Base-by-base conservation (phyloP, 73 alveolate species). In the Stentor coeruleus region DNA sequence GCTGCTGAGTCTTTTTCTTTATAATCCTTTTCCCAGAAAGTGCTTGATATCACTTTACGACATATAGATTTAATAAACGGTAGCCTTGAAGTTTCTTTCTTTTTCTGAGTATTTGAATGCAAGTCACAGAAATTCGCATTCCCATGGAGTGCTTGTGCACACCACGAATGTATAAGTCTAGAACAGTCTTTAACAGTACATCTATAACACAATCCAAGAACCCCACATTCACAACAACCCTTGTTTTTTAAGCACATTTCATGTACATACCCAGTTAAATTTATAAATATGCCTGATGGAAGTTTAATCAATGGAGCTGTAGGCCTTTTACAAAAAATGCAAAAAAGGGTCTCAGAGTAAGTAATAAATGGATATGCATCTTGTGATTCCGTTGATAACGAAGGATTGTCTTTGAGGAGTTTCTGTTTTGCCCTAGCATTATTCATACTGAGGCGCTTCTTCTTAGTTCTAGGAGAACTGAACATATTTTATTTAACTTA, bases 261-360 rank as follows among this genome's bases (percentile, higher is more conserved):
- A 33, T 66, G 79, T 26, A 31, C 79, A 20, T 20, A 2, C 49
- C 79, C 79, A 26, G n/a, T 66, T 66, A 66, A 20, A 31, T 66
- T 66, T 20, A 66, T 66, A 66, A 66, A 66, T 20, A 66, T 66
- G 79, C 79, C 37, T 66, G 79, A 20, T 37, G 79, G 79, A 66
- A 66, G 79, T 66, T 66, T 20, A 28, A 33, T 20, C 39, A 66
- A 33, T 28, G 79, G n/a, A 26, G 79, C 49, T 20, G 79, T 26
- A 1, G 79, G 14, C 11, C 79, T 37, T 66, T 33, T 66, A 40
- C 79, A 66, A 33, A 66, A 66, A 0, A 66, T 31, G 79, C 79
- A 66, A 66, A 1, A 20, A 66, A 40, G 37, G 33, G 79, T 37
- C 42, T 66, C 79, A 20, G 66, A 20, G 66, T 49, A 49, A 49